A percentile compares a stretch with the other conserved stretches of the same genome.
phyloP scores from a whole-genome alignment of 148 eudicot species.

The Cornus kousa region DNA sequence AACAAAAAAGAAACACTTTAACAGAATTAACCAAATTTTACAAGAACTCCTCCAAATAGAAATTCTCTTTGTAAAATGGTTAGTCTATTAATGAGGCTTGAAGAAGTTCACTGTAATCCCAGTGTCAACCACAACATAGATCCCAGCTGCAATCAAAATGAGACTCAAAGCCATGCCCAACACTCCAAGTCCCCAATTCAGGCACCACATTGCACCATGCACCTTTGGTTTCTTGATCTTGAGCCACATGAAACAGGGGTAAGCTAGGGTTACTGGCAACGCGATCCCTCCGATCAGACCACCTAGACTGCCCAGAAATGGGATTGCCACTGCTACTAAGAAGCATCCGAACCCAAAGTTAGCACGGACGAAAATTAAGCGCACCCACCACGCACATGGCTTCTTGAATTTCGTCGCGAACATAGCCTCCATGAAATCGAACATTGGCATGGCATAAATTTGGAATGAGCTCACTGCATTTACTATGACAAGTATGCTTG shows the following conservation, averaged over 20 bases:
- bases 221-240: slow-evolving; percentile 53
- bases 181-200: slow-evolving; percentile 62
- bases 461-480: slow-evolving; percentile 46
- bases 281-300: slow-evolving; percentile 63
- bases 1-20: no score
- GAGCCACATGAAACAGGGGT: slow-evolving; percentile 75
- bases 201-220: slow-evolving; percentile 57
- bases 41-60: background rate
- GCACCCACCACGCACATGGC: slow-evolving; percentile 31
- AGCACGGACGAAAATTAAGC: background rate
- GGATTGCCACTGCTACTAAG: slow-evolving; percentile 44
- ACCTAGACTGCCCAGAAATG: slow-evolving; percentile 62
- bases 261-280: slow-evolving; percentile 62
- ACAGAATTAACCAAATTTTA: background rate
- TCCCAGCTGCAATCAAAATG: slow-evolving; percentile 45
- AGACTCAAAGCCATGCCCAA: slow-evolving; percentile 56
- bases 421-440: slow-evolving; percentile 46
- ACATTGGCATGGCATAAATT: slow-evolving; percentile 47
- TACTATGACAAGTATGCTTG: slow-evolving; percentile 28
- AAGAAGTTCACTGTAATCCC: slow-evolving; percentile 64
- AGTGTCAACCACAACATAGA: slow-evolving; percentile 53
- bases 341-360: background rate
- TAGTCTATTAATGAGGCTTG: slow-evolving; percentile 40
- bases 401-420: slow-evolving; percentile 39
- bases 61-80: background rate